These are phyloP conservation scores for Umbellularia californica DNA, from an alignment of 164 flowering plant species.

Conservation along the genomic window DNA sequence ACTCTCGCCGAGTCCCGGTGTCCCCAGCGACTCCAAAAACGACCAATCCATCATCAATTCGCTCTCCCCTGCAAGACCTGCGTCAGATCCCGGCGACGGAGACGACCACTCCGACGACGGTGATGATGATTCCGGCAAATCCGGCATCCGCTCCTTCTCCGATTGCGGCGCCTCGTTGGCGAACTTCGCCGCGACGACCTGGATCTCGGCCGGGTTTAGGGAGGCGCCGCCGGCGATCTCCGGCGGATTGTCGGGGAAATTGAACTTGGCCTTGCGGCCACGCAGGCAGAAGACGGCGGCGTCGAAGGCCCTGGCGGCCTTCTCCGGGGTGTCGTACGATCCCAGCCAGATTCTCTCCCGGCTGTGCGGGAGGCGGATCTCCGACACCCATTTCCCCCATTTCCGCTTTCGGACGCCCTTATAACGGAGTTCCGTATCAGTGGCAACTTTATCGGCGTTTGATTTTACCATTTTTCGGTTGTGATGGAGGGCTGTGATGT, in stretches of 20 bases:
- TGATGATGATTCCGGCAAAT: not conserved
- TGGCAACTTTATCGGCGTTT: not conserved
- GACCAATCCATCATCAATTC: constrained; percentile 19
- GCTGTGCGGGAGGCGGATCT: constrained; percentile 78
- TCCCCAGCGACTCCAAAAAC: constrained; percentile 18
- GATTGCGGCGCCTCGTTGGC: constrained; percentile 37
- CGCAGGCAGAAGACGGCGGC: constrained; percentile 84
- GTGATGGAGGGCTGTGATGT: not conserved
- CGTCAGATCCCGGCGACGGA: constrained; percentile 11
- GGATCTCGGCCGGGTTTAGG: constrained; percentile 52
- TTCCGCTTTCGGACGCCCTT: constrained; percentile 80
- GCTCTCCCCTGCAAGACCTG: constrained; percentile 8
- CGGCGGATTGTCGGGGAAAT: constrained; percentile 76
- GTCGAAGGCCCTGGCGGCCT: constrained; percentile 92
- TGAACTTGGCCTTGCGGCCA: constrained; percentile 61
- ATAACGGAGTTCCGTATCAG: constrained; percentile 18
- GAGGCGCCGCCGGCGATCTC: constrained; percentile 38
- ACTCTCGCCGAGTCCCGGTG: constrained; percentile 23
- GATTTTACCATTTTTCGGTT: constrained; percentile 4
- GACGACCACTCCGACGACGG: constrained; percentile 6
- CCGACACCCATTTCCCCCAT: constrained; percentile 94
- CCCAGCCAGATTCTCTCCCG: constrained; percentile 87
- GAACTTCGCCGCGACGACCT: constrained; percentile 47
- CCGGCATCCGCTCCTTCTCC: not conserved
- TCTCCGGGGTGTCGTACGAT: constrained; percentile 70